These are phyloP conservation scores for Colletotrichum sansevieriae DNA, from an alignment of 2,329 filamentous ascomycete species.

Conservation along the genomic window DNA sequence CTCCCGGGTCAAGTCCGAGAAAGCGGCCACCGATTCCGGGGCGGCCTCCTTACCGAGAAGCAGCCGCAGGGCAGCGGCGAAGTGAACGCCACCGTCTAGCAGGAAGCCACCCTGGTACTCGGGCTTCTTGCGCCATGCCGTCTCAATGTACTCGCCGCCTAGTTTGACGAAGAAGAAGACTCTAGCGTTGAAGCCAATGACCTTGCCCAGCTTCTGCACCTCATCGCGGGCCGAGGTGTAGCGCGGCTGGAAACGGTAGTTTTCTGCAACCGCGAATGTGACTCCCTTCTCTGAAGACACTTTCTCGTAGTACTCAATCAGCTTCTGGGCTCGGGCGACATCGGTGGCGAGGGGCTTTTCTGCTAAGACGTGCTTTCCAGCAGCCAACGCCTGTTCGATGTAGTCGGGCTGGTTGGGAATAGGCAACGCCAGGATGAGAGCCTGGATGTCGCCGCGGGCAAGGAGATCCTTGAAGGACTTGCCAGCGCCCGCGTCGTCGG, in stretches of 20 bases:
- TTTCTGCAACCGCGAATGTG: slow-evolving; percentile 77
- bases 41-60: slow-evolving; percentile 62
- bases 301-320: slow-evolving; percentile 53
- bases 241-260: slow-evolving; percentile 74
- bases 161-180: slow-evolving; percentile 58
- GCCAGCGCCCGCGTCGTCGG: slow-evolving; percentile 63
- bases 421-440: slow-evolving; percentile 71
- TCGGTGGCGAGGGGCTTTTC: slow-evolving; percentile 78
- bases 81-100: slow-evolving; percentile 82
- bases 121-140: slow-evolving; percentile 74
- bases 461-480: slow-evolving; percentile 65
- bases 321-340: slow-evolving; percentile 57
- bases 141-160: slow-evolving; percentile 41
- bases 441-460: slow-evolving; percentile 65
- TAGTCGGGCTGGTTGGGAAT: slow-evolving; percentile 71
- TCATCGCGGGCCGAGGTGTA: slow-evolving; percentile 61
- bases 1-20: slow-evolving; percentile 59
- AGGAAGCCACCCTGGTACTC: slow-evolving; percentile 82
- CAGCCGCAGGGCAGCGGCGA: slow-evolving; percentile 71
- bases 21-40: slow-evolving; percentile 64
- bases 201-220: slow-evolving; percentile 64
- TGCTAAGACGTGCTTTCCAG: slow-evolving; percentile 77
- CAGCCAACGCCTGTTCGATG: slow-evolving; percentile 70
- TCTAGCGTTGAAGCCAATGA: slow-evolving; percentile 54
- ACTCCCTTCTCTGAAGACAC: slow-evolving; percentile 48